Base-by-base conservation (phyloP, 2,329 filamentous ascomycete genomes). In the Microdochium trichocladiopsis region DNA sequence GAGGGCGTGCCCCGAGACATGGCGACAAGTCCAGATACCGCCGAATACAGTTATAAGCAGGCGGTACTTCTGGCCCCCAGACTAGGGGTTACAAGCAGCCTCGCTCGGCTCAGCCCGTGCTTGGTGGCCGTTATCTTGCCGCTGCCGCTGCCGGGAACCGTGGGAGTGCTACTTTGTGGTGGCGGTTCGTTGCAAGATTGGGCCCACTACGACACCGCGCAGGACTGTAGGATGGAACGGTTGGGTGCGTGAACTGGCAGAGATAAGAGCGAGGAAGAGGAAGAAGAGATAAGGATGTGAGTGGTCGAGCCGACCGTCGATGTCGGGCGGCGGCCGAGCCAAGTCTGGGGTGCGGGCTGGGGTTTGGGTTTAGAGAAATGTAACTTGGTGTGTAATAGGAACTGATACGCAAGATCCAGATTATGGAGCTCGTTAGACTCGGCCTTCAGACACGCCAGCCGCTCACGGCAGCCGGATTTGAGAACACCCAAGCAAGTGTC, bases 1-100 rank as follows among this genome's bases (percentile, higher is more conserved):
- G 59, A 78, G 72, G 79, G 76, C 77, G 82, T 82, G 69, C 64
- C 63, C 53, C 16, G 55, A 66, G 62, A 53, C 56, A 64, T 62
- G 62, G 6, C 8, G 23, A n/a, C 23, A 18, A 28, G 10, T 14
- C 57, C 58, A 60, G 61, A 31, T 50, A 54, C 53, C 53, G 52
- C 55, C 58, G 54, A 53, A 52, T 57, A 60, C 57, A 60, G 57
- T 62, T 59, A 58, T 58, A 57, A 64, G 22, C 50, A 33, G 50
- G 25, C 14, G 25, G 18, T 37, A 41, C 22, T 18, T 24, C 48
- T 22, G 21, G 9, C 16, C 16, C 47, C 8, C 12, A 4, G 47
- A 2, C 4, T 23, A 21, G 22, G 8, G 47, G 8, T 49, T 16
- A 16, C 41, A 22, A 12, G 28, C 12, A 22, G 41, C 16, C 41